Base-by-base conservation (phyloP, 805 yeast species). In the Pichia cabralensis region DNA sequence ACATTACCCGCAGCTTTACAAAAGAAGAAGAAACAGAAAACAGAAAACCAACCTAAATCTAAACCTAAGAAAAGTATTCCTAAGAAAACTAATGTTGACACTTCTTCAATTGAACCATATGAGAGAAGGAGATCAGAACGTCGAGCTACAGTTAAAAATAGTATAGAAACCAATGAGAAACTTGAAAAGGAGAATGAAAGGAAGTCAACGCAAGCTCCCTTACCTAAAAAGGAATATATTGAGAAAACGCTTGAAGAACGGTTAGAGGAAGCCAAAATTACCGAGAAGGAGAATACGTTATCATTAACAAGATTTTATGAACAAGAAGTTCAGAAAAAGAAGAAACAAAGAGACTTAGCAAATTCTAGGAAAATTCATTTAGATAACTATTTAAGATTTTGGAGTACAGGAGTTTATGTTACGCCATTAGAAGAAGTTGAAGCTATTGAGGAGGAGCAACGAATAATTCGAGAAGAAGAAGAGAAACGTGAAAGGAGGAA, bases 281-380 rank as follows among this genome's bases (percentile, higher is more conserved):
- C 96, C 0, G 98, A 92, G 56, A 67, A 70, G 50, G 68, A 71
- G 28, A 92, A 92, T 54, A 61, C 75, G 3, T 62, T 73, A 19
- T 80, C 96, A 3, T 62, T 92, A 44, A 75, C 80, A 42, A 65
- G 71, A 47, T 92, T 82, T 51, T 74, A 79, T 47, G 94, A 88
- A 47, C 89, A 83, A 50, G 98, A 92, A 53, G 62, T 80, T 27
- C 77, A 74, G 30, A 78, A 84, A 48, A 85, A 84, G 52, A 77
- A 79, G 53, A 71, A 70, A 35, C 89, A 88, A 49, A 63, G 88
- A 36, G 84, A 80, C 29, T 59, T 81, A 39, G 73, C 82, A 54
- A 65, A 74, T 39, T 79, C 79, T 49, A 74, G 68, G 46, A 71
- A 88, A 42, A 63, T 62, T 27, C 74, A 72, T 47, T 57, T 92